Conservation (phyloP, 176 grass and related monocot genomes). For the Phyllostachys edulis region DNA sequence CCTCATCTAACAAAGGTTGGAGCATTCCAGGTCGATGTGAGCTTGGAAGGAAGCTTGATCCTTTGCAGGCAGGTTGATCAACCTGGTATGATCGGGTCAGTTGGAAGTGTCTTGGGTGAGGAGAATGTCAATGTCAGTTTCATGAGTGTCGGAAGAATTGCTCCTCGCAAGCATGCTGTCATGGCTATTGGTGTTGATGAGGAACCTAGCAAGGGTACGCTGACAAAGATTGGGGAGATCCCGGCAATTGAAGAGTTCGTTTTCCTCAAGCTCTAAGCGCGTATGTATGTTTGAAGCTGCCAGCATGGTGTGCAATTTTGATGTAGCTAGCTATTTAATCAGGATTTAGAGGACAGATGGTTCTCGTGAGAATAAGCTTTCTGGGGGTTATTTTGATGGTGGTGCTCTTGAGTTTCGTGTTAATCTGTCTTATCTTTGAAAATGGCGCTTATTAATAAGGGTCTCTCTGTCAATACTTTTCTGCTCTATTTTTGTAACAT, state of each 20-base stretch:
- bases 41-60: conserved; percentile 83
- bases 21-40: conserved; percentile 76
- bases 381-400: background rate
- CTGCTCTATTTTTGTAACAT: background rate
- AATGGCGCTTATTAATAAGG: conserved; percentile 39
- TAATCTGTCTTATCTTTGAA: conserved; percentile 4
- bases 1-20: conserved; percentile 82
- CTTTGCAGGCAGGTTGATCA: conserved; percentile 87
- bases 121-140: conserved; percentile 89
- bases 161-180: conserved; percentile 67
- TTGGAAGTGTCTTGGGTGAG: conserved; percentile 66
- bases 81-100: conserved; percentile 79
- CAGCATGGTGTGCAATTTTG: conserved; percentile 47
- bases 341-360: conserved; percentile 18
- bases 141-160: conserved; percentile 80
- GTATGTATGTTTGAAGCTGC: conserved; percentile 24
- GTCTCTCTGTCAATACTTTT: background rate
- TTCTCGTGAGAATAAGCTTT: conserved; percentile 44
- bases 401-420: background rate
- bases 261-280: conserved; percentile 73
- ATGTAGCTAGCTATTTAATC: conserved; percentile 43
- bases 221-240: conserved; percentile 75
- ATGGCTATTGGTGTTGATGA: conserved; percentile 90
- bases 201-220: conserved; percentile 51
- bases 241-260: conserved; percentile 84